These are phyloP conservation scores for Termitomyces sp. DNA, from an alignment of 1,284 basidiomycete genomes.

Conservation along the genomic window DNA sequence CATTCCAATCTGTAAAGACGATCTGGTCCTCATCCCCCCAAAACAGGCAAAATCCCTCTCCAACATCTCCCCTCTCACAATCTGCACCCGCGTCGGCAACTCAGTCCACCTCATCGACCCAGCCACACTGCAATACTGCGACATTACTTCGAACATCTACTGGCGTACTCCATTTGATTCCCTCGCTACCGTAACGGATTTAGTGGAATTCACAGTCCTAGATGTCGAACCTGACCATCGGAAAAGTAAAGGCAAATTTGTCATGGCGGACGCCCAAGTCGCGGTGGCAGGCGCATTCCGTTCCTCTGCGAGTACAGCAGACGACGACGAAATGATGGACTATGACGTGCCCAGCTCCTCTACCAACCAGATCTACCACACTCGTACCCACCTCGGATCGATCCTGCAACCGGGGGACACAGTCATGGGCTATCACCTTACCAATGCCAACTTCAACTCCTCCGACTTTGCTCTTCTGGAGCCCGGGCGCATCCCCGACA, in stretches of 20 bases:
- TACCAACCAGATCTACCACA: constrained; percentile 85
- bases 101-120: constrained; percentile 91
- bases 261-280: constrained; percentile 93
- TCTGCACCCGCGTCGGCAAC: constrained; percentile 91
- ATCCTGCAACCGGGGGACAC: constrained; percentile 96
- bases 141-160: constrained; percentile 79
- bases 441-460: constrained; percentile 91
- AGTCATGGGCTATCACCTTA: constrained; percentile 87
- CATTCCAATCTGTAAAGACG: constrained; percentile 95
- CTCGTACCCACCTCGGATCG: constrained; percentile 91
- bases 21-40: constrained; percentile 85
- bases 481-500: constrained; percentile 78
- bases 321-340: constrained; percentile 55
- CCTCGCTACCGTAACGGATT: constrained; percentile 78
- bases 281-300: constrained; percentile 79
- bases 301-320: constrained; percentile 34
- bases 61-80: constrained; percentile 84
- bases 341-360: constrained; percentile 44
- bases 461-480: constrained; percentile 79
- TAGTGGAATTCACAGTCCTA: constrained; percentile 93
- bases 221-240: constrained; percentile 85
- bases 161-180: constrained; percentile 89
- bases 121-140: constrained; percentile 77
- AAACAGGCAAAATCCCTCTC: constrained; percentile 79
- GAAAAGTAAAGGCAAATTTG: constrained; percentile 65